Evolutionary conservation across 306 rosid genomes (phyloP).

Genomic region (Styphnolobium japonicum): DNA sequence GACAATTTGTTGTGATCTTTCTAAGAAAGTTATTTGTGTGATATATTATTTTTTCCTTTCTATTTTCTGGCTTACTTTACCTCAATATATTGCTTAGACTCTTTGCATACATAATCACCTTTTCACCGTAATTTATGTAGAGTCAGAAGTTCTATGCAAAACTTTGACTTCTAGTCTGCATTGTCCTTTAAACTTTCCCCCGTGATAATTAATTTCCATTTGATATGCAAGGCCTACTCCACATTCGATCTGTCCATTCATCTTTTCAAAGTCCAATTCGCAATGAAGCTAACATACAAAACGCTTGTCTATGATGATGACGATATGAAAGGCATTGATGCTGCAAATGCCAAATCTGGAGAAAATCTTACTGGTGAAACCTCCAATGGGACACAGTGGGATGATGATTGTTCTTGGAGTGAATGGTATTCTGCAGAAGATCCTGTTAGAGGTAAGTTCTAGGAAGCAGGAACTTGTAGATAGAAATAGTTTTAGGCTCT

Average conservation of each 20-base stretch:
- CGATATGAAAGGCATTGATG: constrained; percentile 49
- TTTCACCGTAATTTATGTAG: not conserved
- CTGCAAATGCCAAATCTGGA: constrained; percentile 44
- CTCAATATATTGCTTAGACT: not conserved
- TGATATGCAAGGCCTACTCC: constrained; percentile 82
- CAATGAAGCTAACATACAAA: constrained; percentile 93
- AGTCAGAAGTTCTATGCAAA: constrained; percentile 19
- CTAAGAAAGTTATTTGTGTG: constrained; percentile 8
- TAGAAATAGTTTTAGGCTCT: constrained; percentile 12
- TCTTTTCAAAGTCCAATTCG: constrained; percentile 73
- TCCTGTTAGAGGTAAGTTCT: constrained; percentile 75
- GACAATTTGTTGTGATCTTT: not conserved
- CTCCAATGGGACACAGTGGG: constrained; percentile 77
- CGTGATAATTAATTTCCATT: constrained; percentile 34
- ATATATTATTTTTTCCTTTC: not conserved
- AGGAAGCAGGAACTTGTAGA: constrained; percentile 14
- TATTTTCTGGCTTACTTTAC: constrained; percentile 14
- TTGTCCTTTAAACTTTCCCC: constrained; percentile 6
- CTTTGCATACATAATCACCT: constrained; percentile 5
- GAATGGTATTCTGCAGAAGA: constrained; percentile 98
- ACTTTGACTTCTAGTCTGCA: constrained; percentile 22
- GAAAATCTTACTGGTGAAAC: constrained; percentile 43
- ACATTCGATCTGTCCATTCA: constrained; percentile 74
- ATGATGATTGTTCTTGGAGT: constrained; percentile 95
- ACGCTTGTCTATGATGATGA: constrained; percentile 70